Evolutionary conservation across 441 rosid species (phyloP), one percentile per base, ranked within the genome.

Genomic region (Euphorbia schlechtendalii): DNA sequence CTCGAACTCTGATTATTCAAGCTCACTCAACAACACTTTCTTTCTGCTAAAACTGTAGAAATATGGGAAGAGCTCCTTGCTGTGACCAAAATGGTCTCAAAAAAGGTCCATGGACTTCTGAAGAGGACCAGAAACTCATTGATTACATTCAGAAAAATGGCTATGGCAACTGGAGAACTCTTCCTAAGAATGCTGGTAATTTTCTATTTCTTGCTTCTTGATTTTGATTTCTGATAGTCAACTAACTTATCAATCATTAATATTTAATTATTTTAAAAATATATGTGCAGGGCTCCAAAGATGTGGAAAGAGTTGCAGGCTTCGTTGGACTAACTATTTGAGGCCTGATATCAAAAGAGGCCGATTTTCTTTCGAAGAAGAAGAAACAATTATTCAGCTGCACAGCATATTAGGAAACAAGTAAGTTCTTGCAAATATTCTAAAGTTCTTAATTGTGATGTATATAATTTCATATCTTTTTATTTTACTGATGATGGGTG

Each of bases 31-130:
- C 30, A 27, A 27, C 30, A 27, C 2, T 27, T 27, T 27, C 30
- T 27, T 27, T 27, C 30, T 27, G 4, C 4, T 27, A 18, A 72
- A 58, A 45, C 3, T 21, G 30, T 55, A 41, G 63, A 56, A 40
- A 61, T 65, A 86, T 86, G 92, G 92, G 92, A 59, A 79, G 92
- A 72, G 87, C 92, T 64, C 92, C 92, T 38, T 86, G 92, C 53
- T 86, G 92, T 73, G 92, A 86, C 73, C 84, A 86, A 70, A 83
- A 85, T 10, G 82, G 81, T 56, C 87, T 86, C 72, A 86, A 81
- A 78, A 78, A 82, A 73, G 92, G 92, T 4, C 87, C 87, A 0
- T 86, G 92, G 92, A 84, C 92, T 15, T 89, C 87, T 0, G 92
- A 86, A 58, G 92, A 86, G 77, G 92, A 86, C 43, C 78, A 79